Evolutionary conservation across 2,329 filamentous ascomycete genomes (phyloP).

Genomic region (Amphichorda felina): DNA sequence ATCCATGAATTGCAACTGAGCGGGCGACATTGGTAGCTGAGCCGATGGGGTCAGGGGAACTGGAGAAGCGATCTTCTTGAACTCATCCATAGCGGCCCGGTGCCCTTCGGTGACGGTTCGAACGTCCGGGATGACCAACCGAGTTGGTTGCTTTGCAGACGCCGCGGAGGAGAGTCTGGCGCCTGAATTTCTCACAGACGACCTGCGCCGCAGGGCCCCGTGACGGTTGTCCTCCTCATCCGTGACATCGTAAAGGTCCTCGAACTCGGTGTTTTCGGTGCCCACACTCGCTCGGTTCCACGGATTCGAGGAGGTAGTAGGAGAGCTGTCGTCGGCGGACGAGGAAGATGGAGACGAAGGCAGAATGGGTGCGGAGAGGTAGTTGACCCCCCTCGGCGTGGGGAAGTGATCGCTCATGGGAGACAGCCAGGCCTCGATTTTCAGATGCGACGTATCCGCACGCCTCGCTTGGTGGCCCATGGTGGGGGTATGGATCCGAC

Average conservation of each 20-base stretch:
- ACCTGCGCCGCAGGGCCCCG: slow-evolving; percentile 17
- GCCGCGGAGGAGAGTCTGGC: too few species aligned
- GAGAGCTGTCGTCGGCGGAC: slow-evolving; percentile 40
- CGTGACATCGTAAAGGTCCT: slow-evolving; percentile 79
- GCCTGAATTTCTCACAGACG: slow-evolving; percentile 13
- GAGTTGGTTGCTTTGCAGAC: slow-evolving; percentile 23
- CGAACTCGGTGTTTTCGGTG: slow-evolving; percentile 62
- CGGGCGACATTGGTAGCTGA: slow-evolving; percentile 64
- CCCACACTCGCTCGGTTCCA: slow-evolving; percentile 53
- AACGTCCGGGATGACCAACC: slow-evolving; percentile 38
- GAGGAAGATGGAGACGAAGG: slow-evolving; percentile 47
- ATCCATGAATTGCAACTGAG: slow-evolving; percentile 59
- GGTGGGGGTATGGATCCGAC: slow-evolving; percentile 11
- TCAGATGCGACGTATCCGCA: slow-evolving; percentile 27
- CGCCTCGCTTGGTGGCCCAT: slow-evolving; percentile 12
- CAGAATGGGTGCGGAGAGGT: slow-evolving; percentile 49
- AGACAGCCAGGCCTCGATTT: slow-evolving; percentile 46
- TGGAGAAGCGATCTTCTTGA: slow-evolving; percentile 39
- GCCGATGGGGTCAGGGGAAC: slow-evolving; percentile 52
- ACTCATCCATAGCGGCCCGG: slow-evolving; percentile 30
- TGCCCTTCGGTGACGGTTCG: slow-evolving; percentile 20
- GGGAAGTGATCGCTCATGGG: slow-evolving; percentile 56
- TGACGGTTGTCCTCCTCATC: slow-evolving; percentile 53
- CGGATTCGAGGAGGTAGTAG: slow-evolving; percentile 41
- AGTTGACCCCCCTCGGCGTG: slow-evolving; percentile 56